phyloP scores from a whole-genome alignment of 2,329 filamentous ascomycete genomes.

The Cryphonectria parasitica region DNA sequence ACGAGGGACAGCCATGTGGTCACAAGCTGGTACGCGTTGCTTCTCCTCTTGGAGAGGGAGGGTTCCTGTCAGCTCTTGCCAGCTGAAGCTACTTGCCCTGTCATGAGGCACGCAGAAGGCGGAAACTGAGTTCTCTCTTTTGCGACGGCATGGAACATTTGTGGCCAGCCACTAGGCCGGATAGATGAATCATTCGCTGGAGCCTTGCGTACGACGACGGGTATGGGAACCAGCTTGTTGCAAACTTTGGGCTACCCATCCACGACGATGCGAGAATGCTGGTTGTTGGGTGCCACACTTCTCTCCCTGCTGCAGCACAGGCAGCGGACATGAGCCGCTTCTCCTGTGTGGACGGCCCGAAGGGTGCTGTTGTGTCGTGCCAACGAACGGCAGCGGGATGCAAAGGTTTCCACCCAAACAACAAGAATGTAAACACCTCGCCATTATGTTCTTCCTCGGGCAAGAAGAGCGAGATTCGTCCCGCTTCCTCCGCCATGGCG shows the following conservation, averaged over 20 bases:
- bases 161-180: neutral
- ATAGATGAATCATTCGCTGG: neutral
- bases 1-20: too few relatives aligned
- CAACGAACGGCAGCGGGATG: neutral
- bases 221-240: neutral
- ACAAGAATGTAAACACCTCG: neutral
- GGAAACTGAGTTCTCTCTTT: neutral
- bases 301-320: neutral
- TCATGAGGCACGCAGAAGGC: neutral
- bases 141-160: neutral
- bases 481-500: neutral
- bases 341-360: neutral
- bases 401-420: neutral
- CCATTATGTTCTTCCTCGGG: too few relatives aligned
- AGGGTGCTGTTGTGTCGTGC: neutral
- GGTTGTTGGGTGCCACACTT: neutral
- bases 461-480: neutral
- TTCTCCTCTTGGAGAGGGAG: neutral
- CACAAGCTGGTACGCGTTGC: neutral
- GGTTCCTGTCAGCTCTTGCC: neutral
- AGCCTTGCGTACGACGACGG: neutral
- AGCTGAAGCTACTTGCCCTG: neutral
- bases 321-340: neutral
- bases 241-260: neutral
- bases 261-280: neutral